A percentile compares a stretch with the other conserved stretches of the same genome.
Evolutionary conservation across 169 alveolate genomes (phyloP).

Genomic region (Cryptosporidium canis): DNA sequence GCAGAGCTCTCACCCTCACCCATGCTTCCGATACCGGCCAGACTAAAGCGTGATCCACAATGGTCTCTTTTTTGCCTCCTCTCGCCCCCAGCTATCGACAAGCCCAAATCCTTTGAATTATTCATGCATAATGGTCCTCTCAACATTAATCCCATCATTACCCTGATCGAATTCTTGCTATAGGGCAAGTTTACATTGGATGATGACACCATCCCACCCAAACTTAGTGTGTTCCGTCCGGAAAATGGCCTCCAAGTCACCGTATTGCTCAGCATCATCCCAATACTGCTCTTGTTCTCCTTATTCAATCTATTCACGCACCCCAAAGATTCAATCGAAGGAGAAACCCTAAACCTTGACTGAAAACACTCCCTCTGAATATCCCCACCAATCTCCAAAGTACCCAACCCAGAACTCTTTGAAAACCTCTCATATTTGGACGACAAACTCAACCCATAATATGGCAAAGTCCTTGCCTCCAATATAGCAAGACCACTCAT

Average conservation of each 20-base stretch:
- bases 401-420: background rate
- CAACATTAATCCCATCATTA: slow-evolving; percentile 31
- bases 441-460: slow-evolving; percentile 14
- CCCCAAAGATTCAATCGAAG: background rate
- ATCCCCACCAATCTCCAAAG: slow-evolving; percentile 52
- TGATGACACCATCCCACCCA: slow-evolving; percentile 30
- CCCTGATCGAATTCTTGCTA: slow-evolving; percentile 28
- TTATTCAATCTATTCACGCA: slow-evolving; percentile 28
- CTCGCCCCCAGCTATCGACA: background rate
- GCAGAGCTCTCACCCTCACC: background rate
- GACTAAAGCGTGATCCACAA: slow-evolving; percentile 5
- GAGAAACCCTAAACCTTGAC: slow-evolving; percentile 47
- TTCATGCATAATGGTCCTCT: slow-evolving; percentile 37
- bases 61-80: background rate
- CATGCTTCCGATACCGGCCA: background rate
- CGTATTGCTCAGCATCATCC: slow-evolving; percentile 29
- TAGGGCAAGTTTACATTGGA: background rate
- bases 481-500: slow-evolving; percentile 35
- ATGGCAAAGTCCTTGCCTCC: slow-evolving; percentile 35
- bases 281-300: slow-evolving; percentile 20
- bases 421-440: slow-evolving; percentile 33
- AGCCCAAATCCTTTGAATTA: background rate
- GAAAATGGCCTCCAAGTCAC: background rate
- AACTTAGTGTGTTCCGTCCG: background rate
- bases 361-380: background rate